These are phyloP conservation scores for Fonsecaea pedrosoi DNA, from an alignment of 2,329 filamentous ascomycete genomes.

Conservation along the genomic window DNA sequence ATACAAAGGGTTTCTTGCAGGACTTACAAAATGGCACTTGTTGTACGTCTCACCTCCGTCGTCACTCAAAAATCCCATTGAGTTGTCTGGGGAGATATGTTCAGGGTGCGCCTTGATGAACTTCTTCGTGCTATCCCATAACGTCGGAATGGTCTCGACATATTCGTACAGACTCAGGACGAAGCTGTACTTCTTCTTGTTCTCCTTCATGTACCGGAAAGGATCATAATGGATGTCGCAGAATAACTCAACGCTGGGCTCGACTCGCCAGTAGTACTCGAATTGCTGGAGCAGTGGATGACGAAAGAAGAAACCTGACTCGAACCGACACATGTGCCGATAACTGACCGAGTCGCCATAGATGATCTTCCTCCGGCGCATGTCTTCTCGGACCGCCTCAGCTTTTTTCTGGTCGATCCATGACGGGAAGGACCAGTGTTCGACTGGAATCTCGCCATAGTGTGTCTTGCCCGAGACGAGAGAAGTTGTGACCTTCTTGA, in stretches of 20 bases:
- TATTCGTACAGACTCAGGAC: slow-evolving; percentile 96
- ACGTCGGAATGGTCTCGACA: slow-evolving; percentile 89
- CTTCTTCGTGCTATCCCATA: slow-evolving; percentile 94
- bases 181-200: slow-evolving; percentile 98
- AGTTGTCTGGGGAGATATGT: slow-evolving; percentile 82
- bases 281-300: slow-evolving; percentile 93
- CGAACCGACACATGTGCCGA: slow-evolving; percentile 98
- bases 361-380: slow-evolving; percentile 94
- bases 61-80: slow-evolving; percentile 88
- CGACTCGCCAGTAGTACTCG: slow-evolving; percentile 99
- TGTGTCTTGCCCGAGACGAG: slow-evolving; percentile 91
- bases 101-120: slow-evolving; percentile 91
- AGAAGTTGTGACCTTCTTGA: slow-evolving; percentile 88
- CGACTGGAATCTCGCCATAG: slow-evolving; percentile 85
- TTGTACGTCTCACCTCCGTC: slow-evolving; percentile 93
- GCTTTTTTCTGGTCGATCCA: slow-evolving; percentile 97
- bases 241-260: slow-evolving; percentile 94
- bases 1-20: neutral
- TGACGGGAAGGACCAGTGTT: slow-evolving; percentile 97
- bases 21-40: slow-evolving; percentile 90
- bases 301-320: slow-evolving; percentile 99
- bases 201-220: slow-evolving; percentile 94
- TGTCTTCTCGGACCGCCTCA: slow-evolving; percentile 86
- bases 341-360: slow-evolving; percentile 98
- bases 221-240: slow-evolving; percentile 96